phyloP scores from a whole-genome alignment of 768 basidiomycete genomes.

The Crucibulum laeve region DNA sequence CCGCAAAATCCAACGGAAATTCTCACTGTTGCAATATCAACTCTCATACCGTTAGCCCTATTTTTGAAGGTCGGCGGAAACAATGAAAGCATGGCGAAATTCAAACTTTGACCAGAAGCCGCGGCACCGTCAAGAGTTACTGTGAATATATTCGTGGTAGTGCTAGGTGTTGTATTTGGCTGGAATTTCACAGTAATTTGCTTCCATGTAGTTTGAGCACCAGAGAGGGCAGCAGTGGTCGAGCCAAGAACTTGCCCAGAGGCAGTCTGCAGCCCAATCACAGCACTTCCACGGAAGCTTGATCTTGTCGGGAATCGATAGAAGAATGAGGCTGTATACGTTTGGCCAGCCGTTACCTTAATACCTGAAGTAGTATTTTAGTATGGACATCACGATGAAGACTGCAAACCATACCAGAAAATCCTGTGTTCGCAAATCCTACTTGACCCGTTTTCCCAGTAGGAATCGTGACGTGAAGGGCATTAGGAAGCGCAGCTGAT shows the following conservation, averaged over 20 bases:
- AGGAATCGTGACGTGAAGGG: constrained; percentile 11
- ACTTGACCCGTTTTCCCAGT: constrained; percentile 12
- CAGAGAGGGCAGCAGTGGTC: constrained; percentile 29
- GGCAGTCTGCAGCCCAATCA: constrained; percentile 42
- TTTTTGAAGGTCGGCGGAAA: constrained; percentile 69
- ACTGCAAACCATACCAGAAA: constrained; percentile 1
- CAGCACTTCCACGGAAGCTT: constrained; percentile 32
- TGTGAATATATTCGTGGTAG: constrained; percentile 46
- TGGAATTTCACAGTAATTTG: constrained; percentile 39
- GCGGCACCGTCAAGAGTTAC: constrained; percentile 44
- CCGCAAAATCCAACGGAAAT: not conserved
- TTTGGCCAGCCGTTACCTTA: constrained; percentile 44
- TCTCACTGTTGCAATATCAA: constrained; percentile 51
- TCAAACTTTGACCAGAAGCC: constrained; percentile 37
- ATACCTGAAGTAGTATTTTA: constrained; percentile 33
- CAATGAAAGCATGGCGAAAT: constrained; percentile 59
- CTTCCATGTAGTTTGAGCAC: constrained; percentile 45
- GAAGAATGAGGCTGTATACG: constrained; percentile 59
- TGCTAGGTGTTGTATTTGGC: constrained; percentile 34
- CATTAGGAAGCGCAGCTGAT: constrained; percentile 13
- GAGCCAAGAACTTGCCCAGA: constrained; percentile 40
- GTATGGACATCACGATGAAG: not conserved
- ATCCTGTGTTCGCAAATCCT: constrained; percentile 13
- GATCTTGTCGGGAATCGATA: constrained; percentile 48
- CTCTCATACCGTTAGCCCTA: constrained; percentile 55